phyloP scores from a whole-genome alignment of 768 basidiomycete species.

The Tubosaeta sp. region DNA sequence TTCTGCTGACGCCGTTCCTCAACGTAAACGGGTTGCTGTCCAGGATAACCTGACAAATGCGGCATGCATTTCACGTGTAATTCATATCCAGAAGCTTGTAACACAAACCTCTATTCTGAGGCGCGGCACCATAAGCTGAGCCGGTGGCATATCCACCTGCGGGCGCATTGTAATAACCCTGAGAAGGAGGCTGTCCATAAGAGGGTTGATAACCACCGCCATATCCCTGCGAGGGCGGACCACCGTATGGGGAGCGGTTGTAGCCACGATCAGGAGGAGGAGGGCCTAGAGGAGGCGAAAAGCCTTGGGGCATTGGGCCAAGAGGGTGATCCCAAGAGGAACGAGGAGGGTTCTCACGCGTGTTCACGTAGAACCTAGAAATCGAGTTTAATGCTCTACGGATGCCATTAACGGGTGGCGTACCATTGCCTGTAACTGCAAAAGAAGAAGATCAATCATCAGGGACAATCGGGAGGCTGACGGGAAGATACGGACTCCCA shows the following conservation, averaged over 20 bases:
- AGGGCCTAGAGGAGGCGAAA: slow-evolving; percentile 36
- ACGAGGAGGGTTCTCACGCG: slow-evolving; percentile 53
- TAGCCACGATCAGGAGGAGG: slow-evolving; percentile 44
- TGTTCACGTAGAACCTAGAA: slow-evolving; percentile 76
- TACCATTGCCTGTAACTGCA: slow-evolving; percentile 66
- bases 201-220: slow-evolving; percentile 19
- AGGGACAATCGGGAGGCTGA: slow-evolving; percentile 18
- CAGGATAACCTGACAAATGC: slow-evolving; percentile 30
- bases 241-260: slow-evolving; percentile 30
- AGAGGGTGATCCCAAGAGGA: slow-evolving; percentile 70
- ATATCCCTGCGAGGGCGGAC: slow-evolving; percentile 16
- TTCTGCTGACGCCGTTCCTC: slow-evolving; percentile 37
- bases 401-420: slow-evolving; percentile 12
- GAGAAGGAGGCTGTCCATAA: slow-evolving; percentile 4
- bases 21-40: slow-evolving; percentile 31
- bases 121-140: slow-evolving; percentile 7
- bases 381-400: not conserved
- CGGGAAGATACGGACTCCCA: slow-evolving; percentile 45
- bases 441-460: slow-evolving; percentile 26
- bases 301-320: slow-evolving; percentile 39
- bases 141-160: slow-evolving; percentile 13
- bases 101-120: slow-evolving; percentile 23
- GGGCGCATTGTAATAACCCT: slow-evolving; percentile 14
- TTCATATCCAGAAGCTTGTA: not conserved
- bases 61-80: slow-evolving; percentile 1